Base-by-base conservation (phyloP, 768 basidiomycete species). In the Inosperma sp. region DNA sequence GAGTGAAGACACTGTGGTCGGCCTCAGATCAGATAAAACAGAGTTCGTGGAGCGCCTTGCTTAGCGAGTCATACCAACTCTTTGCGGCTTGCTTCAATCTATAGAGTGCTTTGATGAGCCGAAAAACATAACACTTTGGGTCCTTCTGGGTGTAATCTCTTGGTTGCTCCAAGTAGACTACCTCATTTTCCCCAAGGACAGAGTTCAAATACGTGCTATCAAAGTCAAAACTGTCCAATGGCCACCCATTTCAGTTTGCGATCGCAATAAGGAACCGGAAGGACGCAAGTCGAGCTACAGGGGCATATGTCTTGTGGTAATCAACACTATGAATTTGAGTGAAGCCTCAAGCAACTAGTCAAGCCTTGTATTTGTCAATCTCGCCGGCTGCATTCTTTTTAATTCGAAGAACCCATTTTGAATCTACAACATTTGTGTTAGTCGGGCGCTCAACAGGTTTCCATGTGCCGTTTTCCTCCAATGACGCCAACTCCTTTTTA, bases 311-410 rank as follows among this genome's bases (percentile, higher is more conserved):
- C n/a, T 74, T 67, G 26, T 56, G 44, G 59, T 67, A 79, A 51
- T 79, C 69, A 8, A 72, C 51, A 0, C 76, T 69, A 2, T 59
- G 59, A 1, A 62, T 53, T 56, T 80, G 79, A 0, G 63, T 51
- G 59, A 68, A 74, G 0, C 78, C 71, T 43, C 68, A 56, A 0
- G 73, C 71, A 1, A 77, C 72, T 0, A 79, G 61, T 1, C 70
- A 50, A 2, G 69, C 76, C 56, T 77, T 77, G 66, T 70, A 69
- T 3, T 62, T 54, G 1, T 54, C 45, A 22, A 76, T 59, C 0
- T 56, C 39, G 9, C 75, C 72, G n/a, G n/a, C n/a, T n/a, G n/a
- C n/a, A n/a, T n/a, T n/a, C n/a, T n/a, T n/a, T n/a, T n/a, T n/a
- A n/a, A n/a, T n/a, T n/a, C n/a, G n/a, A n/a, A n/a, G n/a, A n/a